These are phyloP conservation scores for Laburnicola sp. DNA, from an alignment of 2,329 filamentous ascomycete species.

Conservation along the genomic window DNA sequence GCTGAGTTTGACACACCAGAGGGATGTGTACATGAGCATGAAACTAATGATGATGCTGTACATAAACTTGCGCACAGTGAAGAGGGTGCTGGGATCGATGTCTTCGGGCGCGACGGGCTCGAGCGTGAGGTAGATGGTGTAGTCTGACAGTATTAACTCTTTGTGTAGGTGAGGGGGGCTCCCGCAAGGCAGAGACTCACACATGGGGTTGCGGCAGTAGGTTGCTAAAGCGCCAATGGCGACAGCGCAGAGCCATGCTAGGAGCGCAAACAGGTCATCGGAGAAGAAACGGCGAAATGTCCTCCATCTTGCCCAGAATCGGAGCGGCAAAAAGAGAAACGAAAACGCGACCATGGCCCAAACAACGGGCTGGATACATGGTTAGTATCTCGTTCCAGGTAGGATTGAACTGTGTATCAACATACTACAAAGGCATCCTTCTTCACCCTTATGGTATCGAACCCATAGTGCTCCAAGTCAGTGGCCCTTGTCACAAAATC, in stretches of 20 bases:
- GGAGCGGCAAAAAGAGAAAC: neutral
- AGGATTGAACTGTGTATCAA: neutral
- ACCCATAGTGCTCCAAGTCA: neutral
- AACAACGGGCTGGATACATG: neutral
- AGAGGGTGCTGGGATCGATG: neutral
- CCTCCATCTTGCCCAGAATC: neutral
- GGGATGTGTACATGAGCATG: slow-evolving; percentile 4
- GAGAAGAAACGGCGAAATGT: slow-evolving; percentile 1
- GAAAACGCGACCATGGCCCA: slow-evolving; percentile 3
- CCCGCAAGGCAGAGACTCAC: neutral
- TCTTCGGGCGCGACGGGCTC: neutral
- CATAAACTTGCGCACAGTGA: neutral
- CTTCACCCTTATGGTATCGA: slow-evolving; percentile 1
- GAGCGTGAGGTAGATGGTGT: neutral
- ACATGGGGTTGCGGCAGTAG: neutral
- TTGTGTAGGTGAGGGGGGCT: too few species aligned
- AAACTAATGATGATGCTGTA: neutral
- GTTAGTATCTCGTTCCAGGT: neutral
- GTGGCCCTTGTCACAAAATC: neutral
- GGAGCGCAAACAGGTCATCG: neutral
- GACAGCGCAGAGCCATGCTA: slow-evolving; percentile 1
- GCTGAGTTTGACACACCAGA: slow-evolving; percentile 7
- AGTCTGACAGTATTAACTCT: neutral
- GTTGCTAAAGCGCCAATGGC: neutral
- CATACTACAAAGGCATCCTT: slow-evolving; percentile 6